Conservation (phyloP, 2,329 filamentous ascomycete genomes). For the Corinectria fuckeliana region DNA sequence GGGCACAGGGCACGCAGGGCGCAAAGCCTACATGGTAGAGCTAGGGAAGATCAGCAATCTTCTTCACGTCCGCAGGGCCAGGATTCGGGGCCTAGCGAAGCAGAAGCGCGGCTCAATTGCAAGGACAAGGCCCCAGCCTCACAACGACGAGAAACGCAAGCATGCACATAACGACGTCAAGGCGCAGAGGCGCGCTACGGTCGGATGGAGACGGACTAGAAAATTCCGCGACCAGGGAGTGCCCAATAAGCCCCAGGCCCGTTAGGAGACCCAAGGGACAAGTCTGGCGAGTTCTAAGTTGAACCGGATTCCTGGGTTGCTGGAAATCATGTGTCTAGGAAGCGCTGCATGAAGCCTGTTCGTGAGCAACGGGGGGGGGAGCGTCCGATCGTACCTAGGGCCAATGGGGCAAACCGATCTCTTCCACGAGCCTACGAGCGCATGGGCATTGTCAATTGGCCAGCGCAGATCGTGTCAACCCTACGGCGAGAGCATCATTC, state of each 20-base stretch:
- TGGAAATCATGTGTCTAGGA: slow-evolving; percentile 44
- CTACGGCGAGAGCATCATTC: slow-evolving; percentile 10
- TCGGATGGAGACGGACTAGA: slow-evolving; percentile 26
- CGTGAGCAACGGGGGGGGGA: slow-evolving; percentile 30
- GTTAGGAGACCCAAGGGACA: slow-evolving; percentile 21
- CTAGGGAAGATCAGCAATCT: slow-evolving; percentile 10
- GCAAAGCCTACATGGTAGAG: not conserved
- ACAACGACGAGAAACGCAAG: slow-evolving; percentile 3
- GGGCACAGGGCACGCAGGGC: not conserved
- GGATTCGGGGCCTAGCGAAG: not conserved
- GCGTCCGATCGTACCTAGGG: slow-evolving; percentile 34
- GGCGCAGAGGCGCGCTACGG: slow-evolving; percentile 22
- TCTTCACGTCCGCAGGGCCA: not conserved
- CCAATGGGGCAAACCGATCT: slow-evolving; percentile 34
- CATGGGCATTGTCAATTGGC: slow-evolving; percentile 25
- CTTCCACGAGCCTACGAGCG: slow-evolving; percentile 25
- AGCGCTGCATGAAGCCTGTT: slow-evolving; percentile 36
- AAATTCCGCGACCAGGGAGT: slow-evolving; percentile 19
- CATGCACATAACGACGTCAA: slow-evolving; percentile 14
- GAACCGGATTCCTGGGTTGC: slow-evolving; percentile 36
- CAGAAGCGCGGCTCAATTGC: slow-evolving; percentile 22
- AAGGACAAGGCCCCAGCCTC: slow-evolving; percentile 14
- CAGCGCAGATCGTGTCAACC: slow-evolving; percentile 7
- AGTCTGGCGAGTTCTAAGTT: slow-evolving; percentile 26
- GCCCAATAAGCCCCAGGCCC: slow-evolving; percentile 27